These are phyloP conservation scores for Cladosporium oxysporum DNA, from an alignment of 2,329 filamentous ascomycete genomes.

Conservation along the genomic window DNA sequence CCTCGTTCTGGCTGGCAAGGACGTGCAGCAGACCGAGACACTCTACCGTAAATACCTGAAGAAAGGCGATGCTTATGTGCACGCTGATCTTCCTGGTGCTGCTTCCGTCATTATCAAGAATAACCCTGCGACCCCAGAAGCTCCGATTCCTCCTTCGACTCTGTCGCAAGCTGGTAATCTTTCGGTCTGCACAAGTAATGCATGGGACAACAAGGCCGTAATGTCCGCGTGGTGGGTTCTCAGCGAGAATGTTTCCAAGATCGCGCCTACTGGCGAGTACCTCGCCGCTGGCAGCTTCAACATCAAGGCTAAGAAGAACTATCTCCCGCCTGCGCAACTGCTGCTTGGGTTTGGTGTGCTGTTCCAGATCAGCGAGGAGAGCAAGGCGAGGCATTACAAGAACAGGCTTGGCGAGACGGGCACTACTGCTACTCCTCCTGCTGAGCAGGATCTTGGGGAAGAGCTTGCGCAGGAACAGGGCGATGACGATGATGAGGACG, in stretches of 20 bases:
- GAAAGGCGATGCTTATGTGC: constrained; percentile 88
- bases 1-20: constrained; percentile 81
- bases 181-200: constrained; percentile 79
- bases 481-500: constrained; percentile 44
- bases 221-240: constrained; percentile 97
- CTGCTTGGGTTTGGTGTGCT: constrained; percentile 84
- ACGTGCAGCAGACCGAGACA: constrained; percentile 85
- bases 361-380: constrained; percentile 87
- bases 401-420: constrained; percentile 59
- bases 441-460: constrained; percentile 34
- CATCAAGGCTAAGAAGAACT: constrained; percentile 86
- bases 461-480: constrained; percentile 31
- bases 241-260: constrained; percentile 87
- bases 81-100: constrained; percentile 84
- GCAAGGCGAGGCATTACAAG: constrained; percentile 76
- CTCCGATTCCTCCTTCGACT: constrained; percentile 87
- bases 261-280: constrained; percentile 75
- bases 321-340: constrained; percentile 81
- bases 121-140: constrained; percentile 71
- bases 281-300: constrained; percentile 76
- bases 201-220: constrained; percentile 94
- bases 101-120: constrained; percentile 90
- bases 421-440: constrained; percentile 18
- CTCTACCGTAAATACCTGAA: constrained; percentile 84
- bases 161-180: constrained; percentile 86